Conservation (phyloP, 164 flowering plant genomes). For the Protea cynaroides region DNA sequence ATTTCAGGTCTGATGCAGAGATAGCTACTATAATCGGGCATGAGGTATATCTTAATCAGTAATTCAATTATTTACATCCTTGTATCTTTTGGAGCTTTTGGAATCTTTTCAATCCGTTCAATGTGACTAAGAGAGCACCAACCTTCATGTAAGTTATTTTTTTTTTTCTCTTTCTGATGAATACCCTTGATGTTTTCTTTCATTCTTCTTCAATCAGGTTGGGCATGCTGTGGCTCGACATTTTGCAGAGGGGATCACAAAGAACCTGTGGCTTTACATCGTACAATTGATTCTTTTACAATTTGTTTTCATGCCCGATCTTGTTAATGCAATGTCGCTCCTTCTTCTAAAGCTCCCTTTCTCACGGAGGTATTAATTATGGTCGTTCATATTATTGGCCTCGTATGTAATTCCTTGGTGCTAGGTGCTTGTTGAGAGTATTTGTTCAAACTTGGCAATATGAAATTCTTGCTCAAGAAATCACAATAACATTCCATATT, state of each 20-base stretch:
- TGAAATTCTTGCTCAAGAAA: too few species aligned
- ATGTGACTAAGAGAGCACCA: background rate
- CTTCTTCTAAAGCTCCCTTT: slow-evolving; percentile 70
- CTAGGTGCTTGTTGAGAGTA: too few species aligned
- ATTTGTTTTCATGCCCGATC: slow-evolving; percentile 56
- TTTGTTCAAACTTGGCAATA: too few species aligned
- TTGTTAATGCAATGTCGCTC: slow-evolving; percentile 57
- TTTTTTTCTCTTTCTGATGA: too few species aligned
- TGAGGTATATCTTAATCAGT: slow-evolving; percentile 46
- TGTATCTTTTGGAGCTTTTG: background rate
- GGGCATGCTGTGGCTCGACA: slow-evolving; percentile 89
- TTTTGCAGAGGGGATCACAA: slow-evolving; percentile 67
- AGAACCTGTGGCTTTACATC: slow-evolving; percentile 68
- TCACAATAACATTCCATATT: too few species aligned
- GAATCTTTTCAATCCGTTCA: background rate
- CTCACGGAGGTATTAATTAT: slow-evolving; percentile 52
- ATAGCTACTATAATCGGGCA: slow-evolving; percentile 81
- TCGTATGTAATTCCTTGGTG: too few species aligned
- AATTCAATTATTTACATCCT: background rate
- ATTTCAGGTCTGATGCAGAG: slow-evolving; percentile 70
- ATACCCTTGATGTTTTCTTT: background rate
- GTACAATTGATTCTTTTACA: slow-evolving; percentile 57
- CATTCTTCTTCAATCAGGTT: slow-evolving; percentile 38
- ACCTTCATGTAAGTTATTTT: too few species aligned
- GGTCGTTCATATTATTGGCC: background rate